Evolutionary conservation across 164 flowering plant genomes (phyloP), one percentile per base, ranked within the genome.

Genomic region (Tinospora cordifolia): DNA sequence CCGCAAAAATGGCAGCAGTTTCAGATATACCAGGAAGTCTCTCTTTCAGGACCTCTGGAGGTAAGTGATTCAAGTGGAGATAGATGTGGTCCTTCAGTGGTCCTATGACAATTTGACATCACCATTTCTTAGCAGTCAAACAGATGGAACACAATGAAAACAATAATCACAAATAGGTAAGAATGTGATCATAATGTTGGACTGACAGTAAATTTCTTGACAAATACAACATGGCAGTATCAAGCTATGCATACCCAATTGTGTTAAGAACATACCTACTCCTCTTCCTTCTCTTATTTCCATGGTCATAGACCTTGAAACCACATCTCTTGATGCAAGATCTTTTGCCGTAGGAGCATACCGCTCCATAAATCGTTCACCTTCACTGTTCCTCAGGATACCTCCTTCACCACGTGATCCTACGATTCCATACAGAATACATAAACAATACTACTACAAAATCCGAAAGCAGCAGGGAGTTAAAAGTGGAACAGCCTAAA

Each of bases 341-440:
- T 95, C 99, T 81, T 95, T 95, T 8, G 99, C 99, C 19, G 98
- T 92, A 63, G 99, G 99, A 67, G 99, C 99, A 87, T 95, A 95
- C 26, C 99, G 84, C 75, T 95, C 98, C 99, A 95, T 95, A 80
- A 95, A 95, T n/a, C 99, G 76, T 76, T 95, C 99, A 81, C 99
- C 99, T 88, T 95, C 99, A 75, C 99, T 91, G 68, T 95, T 95
- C 36, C 36, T 30, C 2, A 30, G 36, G 36, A 30, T 30, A 30
- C 36, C 36, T 30, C 36, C 36, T 30, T 95, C 99, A 74, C 98
- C 99, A 51, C 98, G 97, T 71, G 97, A 95, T 66, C 99, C 99
- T 92, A 75, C 68, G 79, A 59, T 62, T 49, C 49, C 58, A 75
- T 19, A 74, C 19, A 68, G 63, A 47, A 38, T 30, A 26, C 75